Percentiles rank a stretch among this genome's conserved stretches.
phyloP scores from a whole-genome alignment of 23 red algal species.

The Gracilaria caudata region DNA sequence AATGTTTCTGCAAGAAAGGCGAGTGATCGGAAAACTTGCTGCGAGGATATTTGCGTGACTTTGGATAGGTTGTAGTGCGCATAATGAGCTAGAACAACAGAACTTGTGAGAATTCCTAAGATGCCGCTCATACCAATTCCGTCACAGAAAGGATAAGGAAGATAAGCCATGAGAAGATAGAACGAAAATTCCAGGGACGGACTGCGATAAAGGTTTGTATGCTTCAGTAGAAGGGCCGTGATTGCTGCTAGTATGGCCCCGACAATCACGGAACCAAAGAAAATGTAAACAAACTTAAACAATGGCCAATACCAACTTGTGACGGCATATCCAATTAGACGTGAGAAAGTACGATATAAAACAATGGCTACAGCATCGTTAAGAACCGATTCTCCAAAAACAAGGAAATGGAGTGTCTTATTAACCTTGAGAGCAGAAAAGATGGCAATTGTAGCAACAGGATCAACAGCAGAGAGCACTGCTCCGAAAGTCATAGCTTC shows the following conservation, averaged over 20 bases:
- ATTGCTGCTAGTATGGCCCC: slow-evolving; percentile 63
- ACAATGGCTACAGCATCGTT: slow-evolving; percentile 99
- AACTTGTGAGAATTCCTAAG: slow-evolving; percentile 89
- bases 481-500: slow-evolving; percentile 98
- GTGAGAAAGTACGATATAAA: slow-evolving; percentile 86
- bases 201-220: slow-evolving; percentile 78
- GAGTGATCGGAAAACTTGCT: slow-evolving; percentile 90
- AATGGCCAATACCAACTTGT: slow-evolving; percentile 70
- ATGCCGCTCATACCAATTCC: slow-evolving; percentile 93
- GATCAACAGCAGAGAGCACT: slow-evolving; percentile 96
- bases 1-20: slow-evolving; percentile 96
- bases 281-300: slow-evolving; percentile 86
- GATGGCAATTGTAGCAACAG: slow-evolving; percentile 98
- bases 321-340: slow-evolving; percentile 66
- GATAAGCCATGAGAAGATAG: slow-evolving; percentile 93
- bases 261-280: slow-evolving; percentile 90
- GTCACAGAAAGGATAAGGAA: slow-evolving; percentile 97
- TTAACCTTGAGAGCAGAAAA: slow-evolving; percentile 98
- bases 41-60: slow-evolving; percentile 86
- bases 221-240: slow-evolving; percentile 83
- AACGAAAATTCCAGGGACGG: slow-evolving; percentile 91
- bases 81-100: slow-evolving; percentile 92
- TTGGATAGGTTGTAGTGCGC: slow-evolving; percentile 91
- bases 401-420: slow-evolving; percentile 96
- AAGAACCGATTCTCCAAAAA: slow-evolving; percentile 97